phyloP scores from a whole-genome alignment of 2,329 filamentous ascomycete species.

The Nigrograna mackinnonii region DNA sequence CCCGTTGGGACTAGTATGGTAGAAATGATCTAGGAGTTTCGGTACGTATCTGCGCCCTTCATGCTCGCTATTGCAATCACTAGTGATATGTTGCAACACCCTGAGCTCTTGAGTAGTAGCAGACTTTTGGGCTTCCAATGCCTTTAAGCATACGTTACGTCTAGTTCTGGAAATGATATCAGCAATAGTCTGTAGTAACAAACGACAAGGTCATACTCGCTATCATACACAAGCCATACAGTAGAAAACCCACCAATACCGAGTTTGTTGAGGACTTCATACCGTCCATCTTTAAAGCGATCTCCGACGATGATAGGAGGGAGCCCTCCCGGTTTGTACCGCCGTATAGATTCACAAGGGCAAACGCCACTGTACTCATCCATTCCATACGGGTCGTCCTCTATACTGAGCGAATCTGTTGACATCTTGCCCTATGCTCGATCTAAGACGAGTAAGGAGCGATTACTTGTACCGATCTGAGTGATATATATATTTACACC shows the following conservation, averaged over 20 bases:
- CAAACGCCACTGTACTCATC: too few species aligned
- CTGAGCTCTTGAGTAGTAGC: not conserved
- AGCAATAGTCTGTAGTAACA: too few species aligned
- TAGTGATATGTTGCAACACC: not conserved
- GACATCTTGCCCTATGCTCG: too few species aligned
- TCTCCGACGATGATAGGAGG: not conserved
- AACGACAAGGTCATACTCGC: too few species aligned
- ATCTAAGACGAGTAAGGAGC: too few species aligned
- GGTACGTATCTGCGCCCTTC: not conserved
- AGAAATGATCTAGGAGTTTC: conserved; percentile 1
- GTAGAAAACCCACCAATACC: not conserved
- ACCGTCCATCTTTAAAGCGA: not conserved
- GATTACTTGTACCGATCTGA: too few species aligned
- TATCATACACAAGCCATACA: not conserved
- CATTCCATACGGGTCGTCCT: too few species aligned
- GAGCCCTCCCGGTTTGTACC: too few species aligned
- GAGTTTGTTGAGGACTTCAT: not conserved
- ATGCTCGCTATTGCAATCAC: not conserved
- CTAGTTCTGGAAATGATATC: too few species aligned
- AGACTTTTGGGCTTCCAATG: not conserved
- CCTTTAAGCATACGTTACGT: not conserved
- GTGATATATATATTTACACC: too few species aligned
- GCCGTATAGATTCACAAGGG: too few species aligned
- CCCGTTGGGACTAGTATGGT: not conserved
- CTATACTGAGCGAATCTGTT: too few species aligned